A percentile compares a stretch with the other conserved stretches of the same genome.
Conservation (phyloP, 2,329 filamentous ascomycete genomes). For the Allantophomopsis cytisporea region DNA sequence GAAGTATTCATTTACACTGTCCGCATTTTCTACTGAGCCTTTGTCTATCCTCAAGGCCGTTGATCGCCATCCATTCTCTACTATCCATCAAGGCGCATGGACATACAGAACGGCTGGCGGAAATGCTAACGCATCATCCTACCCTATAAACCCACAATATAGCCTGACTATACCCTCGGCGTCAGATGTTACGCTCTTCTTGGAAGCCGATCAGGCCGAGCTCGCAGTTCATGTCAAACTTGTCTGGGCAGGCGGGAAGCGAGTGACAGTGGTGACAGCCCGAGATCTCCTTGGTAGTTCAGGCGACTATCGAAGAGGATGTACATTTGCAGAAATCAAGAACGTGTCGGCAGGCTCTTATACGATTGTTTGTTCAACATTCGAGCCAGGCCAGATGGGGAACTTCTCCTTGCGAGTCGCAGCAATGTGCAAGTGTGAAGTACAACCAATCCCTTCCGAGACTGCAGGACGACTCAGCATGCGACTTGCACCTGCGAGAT, state of each 20-base stretch:
- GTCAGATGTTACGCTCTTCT: constrained; percentile 56
- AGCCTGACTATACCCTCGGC: constrained; percentile 40
- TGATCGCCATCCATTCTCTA: constrained; percentile 4
- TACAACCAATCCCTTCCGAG: constrained; percentile 54
- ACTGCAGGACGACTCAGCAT: constrained; percentile 61
- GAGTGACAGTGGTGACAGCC: constrained; percentile 54
- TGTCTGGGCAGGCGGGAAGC: constrained; percentile 61
- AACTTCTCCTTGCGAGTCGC: constrained; percentile 65
- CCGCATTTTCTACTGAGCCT: constrained; percentile 57
- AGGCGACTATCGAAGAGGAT: constrained; percentile 77
- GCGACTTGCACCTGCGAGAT: constrained; percentile 38
- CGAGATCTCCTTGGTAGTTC: constrained; percentile 73
- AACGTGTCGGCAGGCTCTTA: constrained; percentile 59
- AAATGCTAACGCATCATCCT: constrained; percentile 62
- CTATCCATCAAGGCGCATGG: constrained; percentile 46
- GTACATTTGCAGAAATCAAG: constrained; percentile 52
- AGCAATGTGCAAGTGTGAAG: constrained; percentile 38
- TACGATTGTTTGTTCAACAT: constrained; percentile 83
- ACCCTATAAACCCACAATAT: constrained; percentile 83
- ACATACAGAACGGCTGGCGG: constrained; percentile 71
- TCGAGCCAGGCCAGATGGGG: constrained; percentile 65
- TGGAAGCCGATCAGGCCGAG: constrained; percentile 53
- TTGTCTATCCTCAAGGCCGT: constrained; percentile 47
- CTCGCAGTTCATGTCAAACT: constrained; percentile 76
- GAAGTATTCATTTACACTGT: constrained; percentile 75